Evolutionary conservation across 306 rosid species (phyloP), one percentile per base, ranked within the genome.

Genomic region (Begonia fuchsioides): DNA sequence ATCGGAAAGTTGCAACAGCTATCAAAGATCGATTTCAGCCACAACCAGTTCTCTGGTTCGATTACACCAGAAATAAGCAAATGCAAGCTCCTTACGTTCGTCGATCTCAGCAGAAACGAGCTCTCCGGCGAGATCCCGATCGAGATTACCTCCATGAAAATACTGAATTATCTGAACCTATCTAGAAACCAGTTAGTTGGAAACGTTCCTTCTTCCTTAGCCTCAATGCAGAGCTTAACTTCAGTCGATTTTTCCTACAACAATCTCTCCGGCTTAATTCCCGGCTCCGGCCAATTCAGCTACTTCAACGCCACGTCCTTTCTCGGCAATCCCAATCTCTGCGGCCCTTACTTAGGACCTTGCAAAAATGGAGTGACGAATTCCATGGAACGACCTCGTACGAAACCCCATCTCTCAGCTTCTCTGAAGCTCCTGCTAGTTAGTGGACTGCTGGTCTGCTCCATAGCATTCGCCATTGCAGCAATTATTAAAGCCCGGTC

Each of bases 251-350:
- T 88, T 69, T 88, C 97, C 1, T 88, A 76, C 47, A 88, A 88
- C 76, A 84, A 88, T 70, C 83, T 88, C 58, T 84, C 97, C 44
- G 97, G 97, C 53, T 72, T 84, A 78, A 93, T 88, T 62, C 97
- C 95, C 17, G 82, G 95, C 3, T 81, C 95, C 0, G 97, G 97
- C 15, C 97, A 88, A 62, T 88, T 88, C 57, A 88, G 97, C 52
- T 84, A 88, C 78, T 88, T 88, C 69, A 88, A 88, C 64, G 78
- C 74, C 80, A 88, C 97, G 11, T 88, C 97, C 11, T 88, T 88
- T 54, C 53, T 78, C 16, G 95, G 97, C 8, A 88, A 88, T 51
- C 71, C 80, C 44, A 79, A 68, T 11, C 97, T 88, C 6, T 88
- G 97, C 43, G 97, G 90, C 4, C 97, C 97, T 2, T 81, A 84